A percentile compares a stretch with the other conserved stretches of the same genome.
These are phyloP conservation scores for Aureobasidium sp. DNA, from an alignment of 2,329 filamentous ascomycete species.

Conservation along the genomic window DNA sequence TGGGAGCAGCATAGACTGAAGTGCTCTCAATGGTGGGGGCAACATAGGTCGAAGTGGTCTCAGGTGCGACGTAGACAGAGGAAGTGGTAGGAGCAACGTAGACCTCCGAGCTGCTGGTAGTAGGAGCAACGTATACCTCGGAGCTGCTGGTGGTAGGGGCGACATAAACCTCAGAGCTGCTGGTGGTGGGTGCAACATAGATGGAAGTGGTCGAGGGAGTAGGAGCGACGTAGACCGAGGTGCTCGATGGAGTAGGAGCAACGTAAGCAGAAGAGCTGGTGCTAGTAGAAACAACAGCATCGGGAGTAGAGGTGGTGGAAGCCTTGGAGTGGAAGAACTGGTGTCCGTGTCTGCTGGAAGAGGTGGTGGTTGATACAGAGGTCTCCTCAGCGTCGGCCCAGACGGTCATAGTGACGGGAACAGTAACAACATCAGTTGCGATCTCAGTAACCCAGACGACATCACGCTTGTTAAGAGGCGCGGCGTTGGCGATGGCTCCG, in stretches of 20 bases:
- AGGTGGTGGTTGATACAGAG: slow-evolving; percentile 17
- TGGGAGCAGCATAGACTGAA: slow-evolving; percentile 14
- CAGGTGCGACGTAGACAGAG: slow-evolving; percentile 16
- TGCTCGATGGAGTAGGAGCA: slow-evolving; percentile 17
- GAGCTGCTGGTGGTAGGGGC: slow-evolving; percentile 17
- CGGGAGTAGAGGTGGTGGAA: slow-evolving; percentile 14
- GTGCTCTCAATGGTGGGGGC: slow-evolving; percentile 17
- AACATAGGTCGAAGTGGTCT: slow-evolving; percentile 14
- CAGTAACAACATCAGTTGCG: slow-evolving; percentile 39
- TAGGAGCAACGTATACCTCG: slow-evolving; percentile 14
- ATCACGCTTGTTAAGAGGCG: slow-evolving; percentile 33
- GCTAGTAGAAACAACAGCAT: not conserved
- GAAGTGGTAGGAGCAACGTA: slow-evolving; percentile 18
- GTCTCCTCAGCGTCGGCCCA: slow-evolving; percentile 26
- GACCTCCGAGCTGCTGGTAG: slow-evolving; percentile 13
- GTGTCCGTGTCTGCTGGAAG: slow-evolving; percentile 18
- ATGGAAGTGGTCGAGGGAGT: slow-evolving; percentile 14
- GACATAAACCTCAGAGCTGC: slow-evolving; percentile 17
- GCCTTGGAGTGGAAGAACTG: slow-evolving; percentile 8
- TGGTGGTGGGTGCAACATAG: slow-evolving; percentile 19
- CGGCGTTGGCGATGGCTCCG: slow-evolving; percentile 22
- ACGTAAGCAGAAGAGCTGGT: slow-evolving; percentile 17
- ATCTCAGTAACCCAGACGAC: slow-evolving; percentile 43
- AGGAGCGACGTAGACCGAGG: slow-evolving; percentile 19
- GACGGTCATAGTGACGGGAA: slow-evolving; percentile 41